Evolutionary conservation across 345 rosid genomes (phyloP), one percentile per base, ranked within the genome.

Genomic region (Eucalyptus cloeziana): DNA sequence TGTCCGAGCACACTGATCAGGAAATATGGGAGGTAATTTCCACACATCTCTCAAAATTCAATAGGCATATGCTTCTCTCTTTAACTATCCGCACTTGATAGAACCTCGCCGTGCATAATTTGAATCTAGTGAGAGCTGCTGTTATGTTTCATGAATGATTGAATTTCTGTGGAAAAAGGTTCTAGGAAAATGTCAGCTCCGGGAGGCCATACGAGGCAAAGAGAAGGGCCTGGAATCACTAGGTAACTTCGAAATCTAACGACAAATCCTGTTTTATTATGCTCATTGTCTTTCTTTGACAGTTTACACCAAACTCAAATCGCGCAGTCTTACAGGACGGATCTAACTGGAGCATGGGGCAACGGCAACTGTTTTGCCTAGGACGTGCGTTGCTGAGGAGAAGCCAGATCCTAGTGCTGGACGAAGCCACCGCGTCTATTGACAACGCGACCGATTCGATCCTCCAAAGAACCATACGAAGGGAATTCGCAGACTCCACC

Each of bases 311-410:
- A 76, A 76, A 40, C 85, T 40, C 9, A 22, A 40, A 13, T 13
- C 22, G 87, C 27, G 87, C 94, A 95, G 97, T 93, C 54, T 88
- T 91, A 45, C 92, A 95, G 87, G 96, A 95, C 64, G 96, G 96
- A 86, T 92, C 94, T 15, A 96, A 96, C 85, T 94, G 96, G 96
- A 95, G 97, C 90, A 90, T 90, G 90, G 96, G 96, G 51, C 96
- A 94, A 51, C 87, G 95, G 45, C 96, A 95, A 58, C 22, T 95
- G 16, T 96, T 95, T 76, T 94, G 96, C 81, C 89, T 96, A 69
- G 98, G 96, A 16, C 94, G 96, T 7, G 95, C 94, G 1, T 89
- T 96, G 56, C 49, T 95, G 85, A 93, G 93, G 93, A 92, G 91
- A 87, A 91, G 94, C 83, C 86, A 92, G 27, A 90, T 95, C 87